Base-by-base conservation (phyloP, 305 asterid species). In the Rubia tinctorum region DNA sequence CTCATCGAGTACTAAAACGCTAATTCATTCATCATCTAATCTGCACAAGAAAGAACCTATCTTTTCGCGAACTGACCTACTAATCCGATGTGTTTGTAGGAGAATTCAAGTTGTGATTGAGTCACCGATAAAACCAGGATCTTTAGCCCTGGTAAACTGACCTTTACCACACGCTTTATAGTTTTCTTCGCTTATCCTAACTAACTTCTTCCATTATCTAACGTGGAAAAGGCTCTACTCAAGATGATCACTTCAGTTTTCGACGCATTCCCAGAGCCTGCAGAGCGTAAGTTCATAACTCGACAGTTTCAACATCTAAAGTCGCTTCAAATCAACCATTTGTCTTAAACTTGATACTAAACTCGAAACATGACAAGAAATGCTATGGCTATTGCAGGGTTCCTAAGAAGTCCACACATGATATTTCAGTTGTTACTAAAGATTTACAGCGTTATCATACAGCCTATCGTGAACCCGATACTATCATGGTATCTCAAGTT, bases 81-180 rank as follows among this genome's bases (percentile, higher is more conserved):
- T 37, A 53, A 30, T 43, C 62, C 5, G 2, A 30, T 51, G 45
- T 18, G 43, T 68, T 37, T 77, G 84, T 92, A 92, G 96, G 85
- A 87, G 83, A 78, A 93, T 90, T 70, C 89, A 78, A 74, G 88
- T 84, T 73, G 80, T 84, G 51, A 68, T 84, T 5, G 94, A 90
- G 80, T 85, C 96, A 55, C 92, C 96, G 43, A 67, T 89, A 79
- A 92, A 92, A 82, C 89, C 84, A 45, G 97, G 92, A 83, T 72
- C 79, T 73, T 64, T 84, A 61, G 89, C 91, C 40, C 81, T 89
- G 91, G 91, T 90, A 30, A 30, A 71, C 34, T 37, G 71, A 20
- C 62, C 59, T 71, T 27, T 40, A n/a, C 44, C 39, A 4, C 62
- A 44, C 43, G 40, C 39, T 65, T 7, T 12, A n/a, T 17, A 12